Percentiles rank a stretch among this genome's conserved stretches.
Conservation (phyloP, 192 early-diverging fungal species). For the Coemansia sp. region DNA sequence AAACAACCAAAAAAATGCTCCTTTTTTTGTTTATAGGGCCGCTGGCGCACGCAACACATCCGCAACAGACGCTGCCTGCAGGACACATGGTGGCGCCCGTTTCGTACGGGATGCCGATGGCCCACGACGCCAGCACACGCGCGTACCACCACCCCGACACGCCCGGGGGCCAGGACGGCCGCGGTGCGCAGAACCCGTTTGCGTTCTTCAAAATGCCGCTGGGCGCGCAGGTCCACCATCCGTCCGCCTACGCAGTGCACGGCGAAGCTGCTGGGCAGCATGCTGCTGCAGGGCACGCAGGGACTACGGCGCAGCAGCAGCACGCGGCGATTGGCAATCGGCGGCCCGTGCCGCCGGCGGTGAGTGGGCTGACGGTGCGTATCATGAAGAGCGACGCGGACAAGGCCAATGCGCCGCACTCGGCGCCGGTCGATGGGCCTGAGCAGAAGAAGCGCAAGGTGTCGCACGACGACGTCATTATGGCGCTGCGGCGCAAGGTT, state of each 20-base stretch:
- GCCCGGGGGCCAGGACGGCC: constrained; percentile 41
- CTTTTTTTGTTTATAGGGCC: too few relatives aligned
- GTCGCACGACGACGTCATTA: constrained; percentile 52
- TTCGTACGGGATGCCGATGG: constrained; percentile 12
- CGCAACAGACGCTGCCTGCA: constrained; percentile 8
- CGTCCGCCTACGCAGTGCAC: constrained; percentile 32
- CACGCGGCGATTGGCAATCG: constrained; percentile 7
- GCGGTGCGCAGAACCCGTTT: constrained; percentile 37
- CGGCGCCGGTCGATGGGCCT: constrained; percentile 50
- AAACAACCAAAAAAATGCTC: too few relatives aligned
- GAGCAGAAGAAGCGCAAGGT: constrained; percentile 38
- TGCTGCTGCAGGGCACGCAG: not conserved
- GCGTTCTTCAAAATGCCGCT: constrained; percentile 53
- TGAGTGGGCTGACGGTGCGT: constrained; percentile 43
- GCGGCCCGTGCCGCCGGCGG: constrained; percentile 34
- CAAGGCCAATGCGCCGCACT: constrained; percentile 27
- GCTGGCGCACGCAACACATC: constrained; percentile 2
- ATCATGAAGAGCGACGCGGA: constrained; percentile 12
- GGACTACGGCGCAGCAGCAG: constrained; percentile 6
- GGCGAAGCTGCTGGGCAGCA: constrained; percentile 10
- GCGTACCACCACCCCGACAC: constrained; percentile 54
- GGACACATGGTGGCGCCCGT: constrained; percentile 5
- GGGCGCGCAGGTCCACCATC: constrained; percentile 42
- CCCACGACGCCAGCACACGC: constrained; percentile 17
- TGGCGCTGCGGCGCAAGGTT: constrained; percentile 53